Base-by-base conservation (phyloP, 192 early-diverging fungal genomes). In the Coemansia sp. region DNA sequence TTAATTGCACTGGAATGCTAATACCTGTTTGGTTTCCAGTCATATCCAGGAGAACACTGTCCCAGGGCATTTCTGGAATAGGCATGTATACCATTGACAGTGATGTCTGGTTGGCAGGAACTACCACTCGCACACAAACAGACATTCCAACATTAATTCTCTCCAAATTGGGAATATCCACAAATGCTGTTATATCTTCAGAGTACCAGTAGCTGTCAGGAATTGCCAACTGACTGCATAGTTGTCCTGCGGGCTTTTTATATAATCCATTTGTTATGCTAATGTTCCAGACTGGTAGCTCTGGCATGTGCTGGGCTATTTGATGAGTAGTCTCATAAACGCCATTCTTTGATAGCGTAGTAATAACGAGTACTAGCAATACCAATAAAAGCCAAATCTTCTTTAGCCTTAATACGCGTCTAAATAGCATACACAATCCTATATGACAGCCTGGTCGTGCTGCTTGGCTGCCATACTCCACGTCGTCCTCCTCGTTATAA, bases 121-220 rank as follows among this genome's bases (percentile, higher is more conserved):
- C 67, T 4, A 84, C 66, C 10, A 77, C 64, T 21, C 82, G 65
- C 7, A 84, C 60, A 23, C 82, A 84, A 0, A 80, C 38, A 2
- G 68, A 63, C 10, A 72, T 65, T 23, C 66, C 73, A 4, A 62
- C 48, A 7, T 56, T 49, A 45, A 69, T 48, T 2, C 7, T 22
- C 25, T 25, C 22, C 2, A 38, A 19, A 32, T 62, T 9, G 9
- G 67, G 55, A 14, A 69, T 62, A 14, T 32, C 56, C 19, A 69
- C 60, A 57, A 69, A 62, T 15, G 67, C 67, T 9, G 41, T 3
- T 6, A 17, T 8, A 3, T 24, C 43, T 7, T 23, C 25, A 3
- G 47, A 22, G 9, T 27, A 15, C 67, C 67, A 69, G 25, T 51
- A 62, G 17, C 22, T n/a, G 7, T 37, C 15, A 1, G 54, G 27